Percentiles rank a stretch among this genome's conserved stretches.
phyloP scores from a whole-genome alignment of 163 green algal genomes.

The Chloroidium sp. region DNA sequence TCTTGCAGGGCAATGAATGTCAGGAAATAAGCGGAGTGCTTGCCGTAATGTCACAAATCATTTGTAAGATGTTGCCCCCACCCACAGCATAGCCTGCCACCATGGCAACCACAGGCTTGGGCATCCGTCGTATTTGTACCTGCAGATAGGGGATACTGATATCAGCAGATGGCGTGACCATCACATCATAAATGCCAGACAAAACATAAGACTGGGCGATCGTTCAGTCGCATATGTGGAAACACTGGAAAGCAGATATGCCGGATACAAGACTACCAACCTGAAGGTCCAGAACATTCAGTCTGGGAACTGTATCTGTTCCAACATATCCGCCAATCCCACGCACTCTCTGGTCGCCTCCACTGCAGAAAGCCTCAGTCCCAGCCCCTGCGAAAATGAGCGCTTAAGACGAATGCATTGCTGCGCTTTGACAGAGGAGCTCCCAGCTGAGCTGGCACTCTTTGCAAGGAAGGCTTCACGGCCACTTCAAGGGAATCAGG shows the following conservation, averaged over 20 bases:
- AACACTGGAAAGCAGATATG: not conserved
- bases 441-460: too few species aligned
- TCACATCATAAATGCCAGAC: too few species aligned
- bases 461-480: too few species aligned
- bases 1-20: conserved; percentile 4
- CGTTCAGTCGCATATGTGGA: too few species aligned
- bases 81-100: conserved; percentile 96
- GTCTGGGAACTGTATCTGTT: conserved; percentile 69
- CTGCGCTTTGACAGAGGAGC: too few species aligned
- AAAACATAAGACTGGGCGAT: too few species aligned
- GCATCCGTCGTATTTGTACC: conserved; percentile 85
- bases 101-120: conserved; percentile 89
- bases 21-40: not conserved
- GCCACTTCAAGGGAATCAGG: too few species aligned
- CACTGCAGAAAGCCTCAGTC: conserved; percentile 87
- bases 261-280: conserved; percentile 12
- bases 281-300: conserved; percentile 97
- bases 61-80: conserved; percentile 95
- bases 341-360: conserved; percentile 88
- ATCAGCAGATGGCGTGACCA: too few species aligned
- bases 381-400: conserved; percentile 54
- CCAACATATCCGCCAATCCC: conserved; percentile 89
- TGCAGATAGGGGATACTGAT: conserved; percentile 22
- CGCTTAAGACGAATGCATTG: not conserved
- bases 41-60: conserved; percentile 97